Percentiles rank a stretch among this genome's conserved stretches.
Conservation (phyloP, 768 basidiomycete species). For the Psilocybe cubensis region DNA sequence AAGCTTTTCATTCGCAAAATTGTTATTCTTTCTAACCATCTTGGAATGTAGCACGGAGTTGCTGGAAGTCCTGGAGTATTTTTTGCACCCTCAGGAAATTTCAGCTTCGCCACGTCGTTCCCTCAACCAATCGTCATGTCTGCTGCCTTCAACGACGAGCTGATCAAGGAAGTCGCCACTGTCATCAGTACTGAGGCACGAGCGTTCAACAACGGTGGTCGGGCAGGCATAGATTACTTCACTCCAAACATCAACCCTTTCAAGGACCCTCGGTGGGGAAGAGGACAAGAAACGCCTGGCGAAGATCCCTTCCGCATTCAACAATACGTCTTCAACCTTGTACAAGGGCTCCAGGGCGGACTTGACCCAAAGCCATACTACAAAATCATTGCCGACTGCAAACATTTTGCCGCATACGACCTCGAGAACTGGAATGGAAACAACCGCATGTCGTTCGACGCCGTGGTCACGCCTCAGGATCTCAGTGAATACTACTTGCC, state of each 20-base stretch:
- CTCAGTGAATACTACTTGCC: constrained; percentile 59
- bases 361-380: constrained; percentile 53
- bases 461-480: constrained; percentile 56
- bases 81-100: constrained; percentile 52
- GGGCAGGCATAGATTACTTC: constrained; percentile 58
- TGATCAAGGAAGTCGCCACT: constrained; percentile 51
- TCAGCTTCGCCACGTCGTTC: constrained; percentile 62
- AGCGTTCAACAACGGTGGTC: constrained; percentile 58
- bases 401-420: constrained; percentile 65
- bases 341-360: constrained; percentile 60
- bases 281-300: constrained; percentile 65
- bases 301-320: constrained; percentile 59
- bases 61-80: constrained; percentile 54
- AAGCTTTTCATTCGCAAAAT: constrained; percentile 13
- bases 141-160: constrained; percentile 56
- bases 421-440: constrained; percentile 59
- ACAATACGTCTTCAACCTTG: constrained; percentile 56
- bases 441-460: constrained; percentile 52
- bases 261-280: constrained; percentile 66
- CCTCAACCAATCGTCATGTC: constrained; percentile 58
- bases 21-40: not conserved
- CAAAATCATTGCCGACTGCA: constrained; percentile 61
- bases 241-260: constrained; percentile 64
- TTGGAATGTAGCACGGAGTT: constrained; percentile 52
- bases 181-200: constrained; percentile 60